Base-by-base conservation (phyloP, 345 rosid genomes). In the Eucalyptus pauciflora region DNA sequence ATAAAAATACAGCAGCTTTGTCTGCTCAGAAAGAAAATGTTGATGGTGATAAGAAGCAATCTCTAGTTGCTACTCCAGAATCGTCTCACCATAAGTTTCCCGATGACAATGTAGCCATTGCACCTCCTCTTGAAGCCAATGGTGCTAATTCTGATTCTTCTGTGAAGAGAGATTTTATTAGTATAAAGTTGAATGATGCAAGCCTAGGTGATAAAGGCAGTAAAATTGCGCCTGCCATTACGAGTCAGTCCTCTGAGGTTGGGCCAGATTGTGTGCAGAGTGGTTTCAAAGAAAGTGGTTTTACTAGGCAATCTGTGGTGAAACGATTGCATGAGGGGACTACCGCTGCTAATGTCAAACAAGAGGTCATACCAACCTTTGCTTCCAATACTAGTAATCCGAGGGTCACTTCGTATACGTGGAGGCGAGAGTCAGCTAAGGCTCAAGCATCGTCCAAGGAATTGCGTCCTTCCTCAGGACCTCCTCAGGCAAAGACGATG, bases 381-480 rank as follows among this genome's bases (percentile, higher is more conserved):
- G 87, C 80, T 90, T 90, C 91, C 67, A 91, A 87, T 88, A 50
- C 89, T 85, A 91, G 87, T 88, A 92, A 92, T 89, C 91, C 93
- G 11, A 90, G 89, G 89, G 88, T 92, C 58, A 91, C 91, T 86
- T 71, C 91, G 89, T 93, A 93, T 81, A 91, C 89, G 54, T 89
- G 87, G 86, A 87, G 94, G 86, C 93, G 87, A 83, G 94, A 92
- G 87, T 88, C 88, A 62, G 51, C 92, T 60, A 89, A 89, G 83
- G 37, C 87, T 86, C 91, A 87, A 51, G 58, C 52, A 22, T 49
- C 89, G 48, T 85, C 90, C 37, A 83, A 81, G 89, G 91, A 86
- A 67, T 52, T 90, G 51, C 33, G 7, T 80, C 60, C 31, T 89
- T 87, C 88, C 33, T 86, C 83, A 27, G 87, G 88, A 88, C 88